Conservation (phyloP, 495 filamentous ascomycete genomes). For the Neurospora hispaniola region DNA sequence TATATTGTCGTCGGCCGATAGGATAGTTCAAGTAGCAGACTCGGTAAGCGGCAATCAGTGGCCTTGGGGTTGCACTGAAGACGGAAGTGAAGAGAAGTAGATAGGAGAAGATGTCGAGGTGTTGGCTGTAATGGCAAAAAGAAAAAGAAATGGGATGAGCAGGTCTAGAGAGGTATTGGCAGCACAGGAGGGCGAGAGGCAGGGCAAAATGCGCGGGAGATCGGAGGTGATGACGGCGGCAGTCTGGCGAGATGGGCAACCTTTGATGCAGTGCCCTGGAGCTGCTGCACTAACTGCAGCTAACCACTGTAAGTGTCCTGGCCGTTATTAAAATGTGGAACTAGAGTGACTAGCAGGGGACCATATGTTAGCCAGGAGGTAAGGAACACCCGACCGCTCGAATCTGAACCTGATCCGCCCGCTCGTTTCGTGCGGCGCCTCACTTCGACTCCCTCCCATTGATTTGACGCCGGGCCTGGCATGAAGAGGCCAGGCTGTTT, state of each 20-base stretch:
- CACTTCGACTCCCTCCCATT: background rate
- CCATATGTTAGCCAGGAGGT: background rate
- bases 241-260: background rate
- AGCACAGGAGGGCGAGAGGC: background rate
- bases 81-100: background rate
- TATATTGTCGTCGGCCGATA: background rate
- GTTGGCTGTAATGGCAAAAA: background rate
- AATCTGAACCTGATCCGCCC: background rate
- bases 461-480: background rate
- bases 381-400: background rate
- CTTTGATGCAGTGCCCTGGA: background rate
- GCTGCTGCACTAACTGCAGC: background rate
- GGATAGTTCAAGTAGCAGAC: background rate
- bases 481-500: background rate
- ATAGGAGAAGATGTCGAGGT: background rate
- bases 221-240: background rate
- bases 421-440: background rate
- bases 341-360: background rate
- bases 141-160: background rate
- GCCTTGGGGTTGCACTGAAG: background rate
- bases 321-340: background rate
- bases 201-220: background rate
- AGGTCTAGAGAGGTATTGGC: background rate
- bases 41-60: background rate
- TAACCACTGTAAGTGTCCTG: background rate